Percentiles rank a stretch among this genome's conserved stretches.
Evolutionary conservation across 2,329 filamentous ascomycete genomes (phyloP).

Genomic region (Tolypocladium pustulatum): DNA sequence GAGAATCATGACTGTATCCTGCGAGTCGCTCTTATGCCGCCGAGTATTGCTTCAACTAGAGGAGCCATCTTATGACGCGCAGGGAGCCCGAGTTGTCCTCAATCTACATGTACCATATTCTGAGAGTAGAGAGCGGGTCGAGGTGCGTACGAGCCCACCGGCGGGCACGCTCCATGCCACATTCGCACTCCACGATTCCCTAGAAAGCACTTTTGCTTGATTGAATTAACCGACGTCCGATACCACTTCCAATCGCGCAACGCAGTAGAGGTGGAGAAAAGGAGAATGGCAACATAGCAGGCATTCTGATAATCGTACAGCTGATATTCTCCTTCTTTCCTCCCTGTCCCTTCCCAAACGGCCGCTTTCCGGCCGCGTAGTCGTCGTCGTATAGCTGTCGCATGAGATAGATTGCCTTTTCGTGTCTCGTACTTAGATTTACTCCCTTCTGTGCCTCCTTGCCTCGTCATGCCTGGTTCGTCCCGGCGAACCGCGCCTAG

Average conservation of each 20-base stretch:
- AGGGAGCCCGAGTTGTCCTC: not conserved
- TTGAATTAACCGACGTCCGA: not conserved
- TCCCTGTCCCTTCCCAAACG: not conserved
- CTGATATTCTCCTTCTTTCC: constrained; percentile 1
- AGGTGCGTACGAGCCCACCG: not conserved
- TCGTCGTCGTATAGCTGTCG: not conserved
- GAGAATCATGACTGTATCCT: too few species aligned
- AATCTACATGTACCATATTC: not conserved
- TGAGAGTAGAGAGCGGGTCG: not conserved
- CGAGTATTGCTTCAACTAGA: not conserved
- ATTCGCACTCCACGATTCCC: not conserved
- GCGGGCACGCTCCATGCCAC: not conserved
- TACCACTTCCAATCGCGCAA: not conserved
- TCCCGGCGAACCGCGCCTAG: not conserved
- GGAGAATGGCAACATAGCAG: constrained; percentile 2
- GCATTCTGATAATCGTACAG: constrained; percentile 12
- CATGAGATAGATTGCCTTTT: not conserved
- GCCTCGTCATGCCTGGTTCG: not conserved
- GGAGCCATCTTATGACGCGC: not conserved
- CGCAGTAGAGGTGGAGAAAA: constrained; percentile 1
- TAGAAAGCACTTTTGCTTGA: not conserved
- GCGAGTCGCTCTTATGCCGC: not conserved
- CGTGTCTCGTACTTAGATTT: constrained; percentile 1
- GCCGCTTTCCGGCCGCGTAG: not conserved
- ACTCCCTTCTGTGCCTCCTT: not conserved